phyloP scores from a whole-genome alignment of 371 early-diverging fungal genomes.

The Mycotypha africana region DNA sequence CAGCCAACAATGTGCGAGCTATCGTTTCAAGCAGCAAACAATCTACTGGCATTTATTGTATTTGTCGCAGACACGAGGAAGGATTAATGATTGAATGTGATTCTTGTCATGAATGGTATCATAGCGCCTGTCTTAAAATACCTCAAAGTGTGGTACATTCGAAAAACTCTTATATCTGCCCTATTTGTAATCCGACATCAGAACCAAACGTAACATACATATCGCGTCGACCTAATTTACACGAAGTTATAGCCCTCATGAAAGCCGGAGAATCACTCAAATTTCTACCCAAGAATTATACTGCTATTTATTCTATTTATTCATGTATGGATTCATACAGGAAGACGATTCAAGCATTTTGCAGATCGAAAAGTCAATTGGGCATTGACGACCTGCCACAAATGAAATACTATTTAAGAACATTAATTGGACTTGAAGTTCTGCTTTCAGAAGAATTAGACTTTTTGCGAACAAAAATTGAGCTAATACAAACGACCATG shows the following conservation, averaged over 20 bases:
- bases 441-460: constrained; percentile 38
- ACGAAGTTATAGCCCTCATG: constrained; percentile 37
- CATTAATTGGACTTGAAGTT: constrained; percentile 56
- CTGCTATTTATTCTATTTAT: constrained; percentile 45
- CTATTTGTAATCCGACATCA: constrained; percentile 44
- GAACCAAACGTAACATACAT: constrained; percentile 4
- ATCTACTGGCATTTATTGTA: constrained; percentile 38
- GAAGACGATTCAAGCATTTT: constrained; percentile 33
- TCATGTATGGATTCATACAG: constrained; percentile 25
- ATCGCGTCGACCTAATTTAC: constrained; percentile 35
- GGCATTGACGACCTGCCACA: constrained; percentile 28
- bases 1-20: constrained; percentile 4
- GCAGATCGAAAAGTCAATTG: constrained; percentile 28
- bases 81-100: constrained; percentile 80
- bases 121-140: constrained; percentile 62
- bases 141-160: constrained; percentile 53
- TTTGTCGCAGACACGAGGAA: constrained; percentile 55
- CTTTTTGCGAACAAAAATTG: constrained; percentile 40
- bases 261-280: constrained; percentile 39
- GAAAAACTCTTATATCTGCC: constrained; percentile 60
- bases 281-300: constrained; percentile 54
- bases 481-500: constrained; percentile 14
- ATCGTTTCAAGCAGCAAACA: constrained; percentile 2
- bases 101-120: constrained; percentile 79
- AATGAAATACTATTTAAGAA: constrained; percentile 44